Percentiles rank a stretch among this genome's conserved stretches.
phyloP scores from a whole-genome alignment of 371 early-diverging fungal species.

The Mucor plumbeus region DNA sequence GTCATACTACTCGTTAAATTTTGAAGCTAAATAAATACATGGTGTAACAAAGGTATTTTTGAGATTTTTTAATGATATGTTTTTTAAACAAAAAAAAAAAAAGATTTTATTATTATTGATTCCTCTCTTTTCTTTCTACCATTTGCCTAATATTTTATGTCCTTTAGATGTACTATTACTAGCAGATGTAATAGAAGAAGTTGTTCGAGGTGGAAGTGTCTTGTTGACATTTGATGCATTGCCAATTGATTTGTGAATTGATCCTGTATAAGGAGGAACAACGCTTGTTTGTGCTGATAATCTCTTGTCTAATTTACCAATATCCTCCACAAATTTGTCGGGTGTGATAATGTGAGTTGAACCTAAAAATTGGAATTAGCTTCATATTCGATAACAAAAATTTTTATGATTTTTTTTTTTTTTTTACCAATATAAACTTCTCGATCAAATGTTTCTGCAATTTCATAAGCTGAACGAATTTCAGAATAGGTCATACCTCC shows the following conservation, averaged over 20 bases:
- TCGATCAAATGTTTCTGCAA: constrained; percentile 69
- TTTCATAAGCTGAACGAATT: constrained; percentile 85
- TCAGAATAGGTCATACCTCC: constrained; percentile 96
- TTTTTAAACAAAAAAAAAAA: background rate
- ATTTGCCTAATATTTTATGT: constrained; percentile 33
- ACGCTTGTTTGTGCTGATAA: constrained; percentile 30
- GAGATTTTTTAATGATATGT: background rate
- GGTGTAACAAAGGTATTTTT: constrained; percentile 9
- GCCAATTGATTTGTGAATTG: constrained; percentile 21
- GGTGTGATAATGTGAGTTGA: constrained; percentile 86
- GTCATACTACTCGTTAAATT: background rate
- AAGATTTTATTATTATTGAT: background rate
- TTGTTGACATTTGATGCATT: background rate
- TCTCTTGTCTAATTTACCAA: constrained; percentile 44
- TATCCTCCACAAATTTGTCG: constrained; percentile 70
- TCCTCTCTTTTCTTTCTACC: constrained; percentile 8
- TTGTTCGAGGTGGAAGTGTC: constrained; percentile 24
- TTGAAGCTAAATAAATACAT: background rate
- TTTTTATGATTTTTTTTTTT: background rate
- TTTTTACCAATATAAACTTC: constrained; percentile 83
- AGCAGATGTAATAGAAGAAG: constrained; percentile 12
- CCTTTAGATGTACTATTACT: constrained; percentile 1
- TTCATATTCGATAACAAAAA: background rate
- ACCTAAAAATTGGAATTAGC: constrained; percentile 39
- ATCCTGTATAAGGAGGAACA: constrained; percentile 46